These are phyloP conservation scores for Amborella trichopoda DNA, from an alignment of 164 flowering plant species.

Conservation along the genomic window DNA sequence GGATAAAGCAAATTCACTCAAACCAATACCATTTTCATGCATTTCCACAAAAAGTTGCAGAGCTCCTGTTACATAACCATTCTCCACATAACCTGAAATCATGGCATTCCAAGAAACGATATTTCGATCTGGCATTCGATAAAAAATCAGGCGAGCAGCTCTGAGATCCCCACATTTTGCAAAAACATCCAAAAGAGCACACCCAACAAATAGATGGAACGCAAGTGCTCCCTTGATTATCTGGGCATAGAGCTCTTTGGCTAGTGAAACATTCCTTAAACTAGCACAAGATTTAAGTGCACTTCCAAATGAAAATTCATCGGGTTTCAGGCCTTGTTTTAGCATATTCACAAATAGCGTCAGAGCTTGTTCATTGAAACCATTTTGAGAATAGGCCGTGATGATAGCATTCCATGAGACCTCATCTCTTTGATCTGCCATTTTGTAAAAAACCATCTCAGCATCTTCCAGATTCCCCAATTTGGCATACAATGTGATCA, in stretches of 20 bases:
- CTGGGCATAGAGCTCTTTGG: slow-evolving; percentile 13
- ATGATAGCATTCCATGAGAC: slow-evolving; percentile 48
- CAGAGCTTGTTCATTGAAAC: slow-evolving; percentile 19
- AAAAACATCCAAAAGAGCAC: slow-evolving; percentile 12
- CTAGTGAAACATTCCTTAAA: neutral
- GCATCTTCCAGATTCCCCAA: too few species aligned
- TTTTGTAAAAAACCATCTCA: too few species aligned
- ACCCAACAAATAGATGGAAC: slow-evolving; percentile 9
- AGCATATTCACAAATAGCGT: slow-evolving; percentile 26
- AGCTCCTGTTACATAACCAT: slow-evolving; percentile 3
- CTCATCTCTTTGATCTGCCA: slow-evolving; percentile 25
- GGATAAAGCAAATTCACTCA: slow-evolving; percentile 9
- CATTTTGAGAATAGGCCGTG: slow-evolving; percentile 20
- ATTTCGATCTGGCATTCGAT: slow-evolving; percentile 7
- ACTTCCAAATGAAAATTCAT: slow-evolving; percentile 17
- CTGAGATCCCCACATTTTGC: slow-evolving; percentile 1
- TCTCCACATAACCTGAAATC: slow-evolving; percentile 7
- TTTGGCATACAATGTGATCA: too few species aligned
- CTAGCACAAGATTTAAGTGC: slow-evolving; percentile 6
- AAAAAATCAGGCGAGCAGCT: slow-evolving; percentile 9
- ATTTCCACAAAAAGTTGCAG: slow-evolving; percentile 10
- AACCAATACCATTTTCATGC: slow-evolving; percentile 3
- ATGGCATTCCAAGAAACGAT: slow-evolving; percentile 12
- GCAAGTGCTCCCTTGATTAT: slow-evolving; percentile 6
- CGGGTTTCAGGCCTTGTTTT: slow-evolving; percentile 19